Evolutionary conservation across 2,329 filamentous ascomycete species (phyloP), one percentile per base, ranked within the genome.

Genomic region (Periconia sp.): DNA sequence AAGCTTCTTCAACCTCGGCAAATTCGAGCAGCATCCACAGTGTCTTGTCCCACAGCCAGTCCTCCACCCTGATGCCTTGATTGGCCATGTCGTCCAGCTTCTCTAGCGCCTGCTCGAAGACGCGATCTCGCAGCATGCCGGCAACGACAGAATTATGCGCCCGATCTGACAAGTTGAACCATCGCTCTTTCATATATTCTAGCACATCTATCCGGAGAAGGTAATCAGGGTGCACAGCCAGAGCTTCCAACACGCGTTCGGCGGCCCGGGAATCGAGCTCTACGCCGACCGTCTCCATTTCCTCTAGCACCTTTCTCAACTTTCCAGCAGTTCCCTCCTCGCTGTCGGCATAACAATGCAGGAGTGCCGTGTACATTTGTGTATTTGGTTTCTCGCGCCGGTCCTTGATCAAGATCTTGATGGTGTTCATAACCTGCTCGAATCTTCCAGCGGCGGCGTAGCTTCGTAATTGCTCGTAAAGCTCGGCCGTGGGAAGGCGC

Each of bases 151-250:
- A 83, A 56, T 88, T 82, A 63, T 81, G 81, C 7, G 84, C 86
- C 5, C 79, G 75, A 9, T 77, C 79, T 29, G 78, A 82, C 7
- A 88, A 72, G 7, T 75, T 73, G 38, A 87, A 79, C 88, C 90
- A 95, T 50, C 83, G 78, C 42, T 83, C 77, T 58, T 83, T 82
- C 87, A 94, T 90, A 42, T 86, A 84, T 40, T 82, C 73, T 26
- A 96, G 73, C 3, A 96, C 78, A 24, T 85, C 78, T 39, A 82
- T 80, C 24, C 91, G 84, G 17, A 94, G 73, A 5, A 90, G 55
- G 57, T 95, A 92, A 68, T 97, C 88, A 0, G 92, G 89, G 65
- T 97, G 94, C 7, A 94, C 82, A 0, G 88, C 83, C 17, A 96
- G 76, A 4, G 82, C 86, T 67, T 84, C 82, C 26, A 96, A 72